Evolutionary conservation across 2,329 filamentous ascomycete species (phyloP), one percentile per base, ranked within the genome.

Genomic region (Dactylellina leptospora): DNA sequence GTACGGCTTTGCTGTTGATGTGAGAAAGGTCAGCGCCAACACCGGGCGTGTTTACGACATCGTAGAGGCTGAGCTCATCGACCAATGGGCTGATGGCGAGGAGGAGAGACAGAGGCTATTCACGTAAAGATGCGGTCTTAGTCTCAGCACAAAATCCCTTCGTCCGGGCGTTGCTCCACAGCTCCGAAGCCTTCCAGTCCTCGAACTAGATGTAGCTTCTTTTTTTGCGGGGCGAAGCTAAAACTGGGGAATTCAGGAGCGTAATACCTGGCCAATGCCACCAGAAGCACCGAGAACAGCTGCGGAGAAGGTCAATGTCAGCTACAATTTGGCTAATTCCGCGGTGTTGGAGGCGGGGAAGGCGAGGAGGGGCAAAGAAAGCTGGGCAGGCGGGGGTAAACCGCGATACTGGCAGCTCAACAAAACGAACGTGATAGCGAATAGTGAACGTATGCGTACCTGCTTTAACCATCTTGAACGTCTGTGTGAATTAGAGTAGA

Each of bases 21-120:
- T 99, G 95, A 73, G 93, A 97, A 73, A 99, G 88, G 81, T 99
- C 95, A 79, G 93, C 88, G 76, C 93, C 91, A 79, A 99, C 95
- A 82, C 95, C 95, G 78, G 92, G 93, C 54, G 92, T 96, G 87
- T 97, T 97, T 82, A 97, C 93, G 76, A 99, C 93, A 96, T 99
- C 95, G 85, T 97, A 99, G 78, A 99, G 90, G 74, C 92, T 86
- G 78, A 99, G 91, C 84, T 97, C 91, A 79, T 93, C 90, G 78
- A 99, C 85, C 79, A 92, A 87, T 75, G 92, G 90, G 79, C 85
- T 91, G 76, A 90, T 87, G 87, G 99, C 99, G 81, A 97, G 86
- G 78, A 99, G 90, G 77, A 99, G 91, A 76, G 95, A 99, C 79
- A 99, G 86, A 77, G 95, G 95, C 93, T 97, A 79, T 68, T n/a